Evolutionary conservation across 352 stramenopile species (phyloP).

Genomic region (Elongisporangium anandrum): DNA sequence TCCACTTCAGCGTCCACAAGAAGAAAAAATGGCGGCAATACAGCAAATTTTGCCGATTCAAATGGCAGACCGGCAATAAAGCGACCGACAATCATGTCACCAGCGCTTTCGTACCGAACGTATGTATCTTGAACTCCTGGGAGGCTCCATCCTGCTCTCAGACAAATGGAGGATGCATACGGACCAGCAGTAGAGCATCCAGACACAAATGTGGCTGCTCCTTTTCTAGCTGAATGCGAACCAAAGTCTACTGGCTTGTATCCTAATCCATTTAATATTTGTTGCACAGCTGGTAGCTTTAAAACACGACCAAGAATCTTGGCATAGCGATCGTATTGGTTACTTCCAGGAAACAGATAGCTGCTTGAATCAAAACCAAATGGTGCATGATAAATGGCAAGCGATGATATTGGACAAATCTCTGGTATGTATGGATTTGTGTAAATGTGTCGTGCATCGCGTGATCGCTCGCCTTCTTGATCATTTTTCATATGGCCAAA

Average conservation of each 20-base stretch:
- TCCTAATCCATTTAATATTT: neutral
- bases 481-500: conserved; percentile 29
- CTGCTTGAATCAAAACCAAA: neutral
- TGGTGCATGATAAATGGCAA: conserved; percentile 12
- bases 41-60: conserved; percentile 9
- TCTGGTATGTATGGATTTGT: conserved; percentile 17
- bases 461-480: conserved; percentile 7
- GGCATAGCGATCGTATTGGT: conserved; percentile 21
- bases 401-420: conserved; percentile 14
- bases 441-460: conserved; percentile 14
- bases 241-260: conserved; percentile 8
- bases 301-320: conserved; percentile 11
- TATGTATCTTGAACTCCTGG: conserved; percentile 19
- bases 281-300: neutral
- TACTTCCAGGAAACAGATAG: conserved; percentile 14
- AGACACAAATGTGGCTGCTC: conserved; percentile 13
- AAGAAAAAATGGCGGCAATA: conserved; percentile 11
- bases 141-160: conserved; percentile 17
- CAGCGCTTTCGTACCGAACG: conserved; percentile 17
- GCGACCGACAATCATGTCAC: conserved; percentile 15
- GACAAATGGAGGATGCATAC: conserved; percentile 14
- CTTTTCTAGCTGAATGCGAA: conserved; percentile 19
- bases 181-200: conserved; percentile 14
- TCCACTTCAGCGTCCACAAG: conserved; percentile 4
- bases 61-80: conserved; percentile 17